Percentiles rank a stretch among this genome's conserved stretches.
Evolutionary conservation across 805 yeast genomes (phyloP).

Genomic region (Wickerhamiella kurtzmanii): DNA sequence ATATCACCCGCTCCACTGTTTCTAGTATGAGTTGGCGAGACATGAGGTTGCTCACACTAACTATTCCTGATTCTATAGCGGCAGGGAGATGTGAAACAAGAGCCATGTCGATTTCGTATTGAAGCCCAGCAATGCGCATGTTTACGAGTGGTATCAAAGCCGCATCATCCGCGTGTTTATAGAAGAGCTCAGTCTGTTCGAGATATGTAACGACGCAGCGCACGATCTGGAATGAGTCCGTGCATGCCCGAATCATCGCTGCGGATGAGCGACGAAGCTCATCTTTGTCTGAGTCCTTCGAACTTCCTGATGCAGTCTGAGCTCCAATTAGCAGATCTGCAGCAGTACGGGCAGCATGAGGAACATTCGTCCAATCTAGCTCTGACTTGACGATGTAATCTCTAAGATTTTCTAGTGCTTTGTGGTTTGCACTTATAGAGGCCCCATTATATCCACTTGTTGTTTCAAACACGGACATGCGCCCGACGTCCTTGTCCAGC

Average conservation of each 20-base stretch:
- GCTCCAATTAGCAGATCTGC: not conserved
- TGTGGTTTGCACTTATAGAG: not conserved
- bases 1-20: not conserved
- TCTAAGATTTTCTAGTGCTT: not conserved
- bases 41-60: not conserved
- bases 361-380: not conserved
- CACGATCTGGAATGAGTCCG: conserved; percentile 8
- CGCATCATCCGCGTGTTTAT: not conserved
- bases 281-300: not conserved
- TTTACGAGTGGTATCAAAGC: not conserved
- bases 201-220: not conserved
- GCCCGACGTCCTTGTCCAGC: no score
- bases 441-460: not conserved
- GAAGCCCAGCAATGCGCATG: not conserved
- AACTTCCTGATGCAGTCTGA: not conserved
- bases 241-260: conserved; percentile 15
- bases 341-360: not conserved
- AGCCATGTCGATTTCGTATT: not conserved
- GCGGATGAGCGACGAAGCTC: conserved; percentile 10
- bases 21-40: not conserved
- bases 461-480: not conserved
- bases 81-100: not conserved
- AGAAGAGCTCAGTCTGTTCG: not conserved
- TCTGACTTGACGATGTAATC: not conserved
- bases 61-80: not conserved